A percentile compares a stretch with the other conserved stretches of the same genome.
Evolutionary conservation across 495 filamentous ascomycete genomes (phyloP).

Genomic region (Oleoguttula mirabilis): DNA sequence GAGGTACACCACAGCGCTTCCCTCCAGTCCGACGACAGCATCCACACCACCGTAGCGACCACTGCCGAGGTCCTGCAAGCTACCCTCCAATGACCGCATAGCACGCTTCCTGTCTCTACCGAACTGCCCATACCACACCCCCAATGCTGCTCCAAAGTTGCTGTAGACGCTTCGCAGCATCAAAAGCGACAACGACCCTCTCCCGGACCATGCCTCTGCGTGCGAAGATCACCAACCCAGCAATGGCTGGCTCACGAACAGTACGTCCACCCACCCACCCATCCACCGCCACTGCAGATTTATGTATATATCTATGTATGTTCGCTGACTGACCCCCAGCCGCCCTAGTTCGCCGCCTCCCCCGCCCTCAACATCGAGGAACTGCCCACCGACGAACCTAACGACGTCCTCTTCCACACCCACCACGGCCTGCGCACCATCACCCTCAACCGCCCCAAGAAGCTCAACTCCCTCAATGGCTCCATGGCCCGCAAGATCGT

Average conservation of each 20-base stretch:
- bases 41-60: no score
- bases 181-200: no score
- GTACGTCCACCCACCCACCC: constrained; percentile 8
- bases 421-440: constrained; percentile 82
- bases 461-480: constrained; percentile 79
- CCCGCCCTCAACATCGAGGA: constrained; percentile 7
- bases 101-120: no score
- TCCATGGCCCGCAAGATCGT: constrained; percentile 92
- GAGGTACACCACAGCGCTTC: no score
- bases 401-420: constrained; percentile 85
- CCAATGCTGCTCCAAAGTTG: constrained; percentile 43
- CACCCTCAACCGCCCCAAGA: constrained; percentile 84
- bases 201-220: constrained; percentile 64
- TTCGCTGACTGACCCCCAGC: constrained; percentile 18
- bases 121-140: no score
- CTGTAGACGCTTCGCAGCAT: constrained; percentile 32
- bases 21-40: no score
- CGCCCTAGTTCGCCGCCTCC: constrained; percentile 13
- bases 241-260: constrained; percentile 41
- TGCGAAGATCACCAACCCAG: constrained; percentile 63
- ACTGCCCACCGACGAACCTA: constrained; percentile 52
- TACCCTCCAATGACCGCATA: neutral
- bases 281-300: no score
- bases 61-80: neutral
- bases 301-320: no score